Percentiles rank a stretch among this genome's conserved stretches.
Evolutionary conservation across 1,284 basidiomycete genomes (phyloP).

Genomic region (Cutaneotrichosporon cavernicola): DNA sequence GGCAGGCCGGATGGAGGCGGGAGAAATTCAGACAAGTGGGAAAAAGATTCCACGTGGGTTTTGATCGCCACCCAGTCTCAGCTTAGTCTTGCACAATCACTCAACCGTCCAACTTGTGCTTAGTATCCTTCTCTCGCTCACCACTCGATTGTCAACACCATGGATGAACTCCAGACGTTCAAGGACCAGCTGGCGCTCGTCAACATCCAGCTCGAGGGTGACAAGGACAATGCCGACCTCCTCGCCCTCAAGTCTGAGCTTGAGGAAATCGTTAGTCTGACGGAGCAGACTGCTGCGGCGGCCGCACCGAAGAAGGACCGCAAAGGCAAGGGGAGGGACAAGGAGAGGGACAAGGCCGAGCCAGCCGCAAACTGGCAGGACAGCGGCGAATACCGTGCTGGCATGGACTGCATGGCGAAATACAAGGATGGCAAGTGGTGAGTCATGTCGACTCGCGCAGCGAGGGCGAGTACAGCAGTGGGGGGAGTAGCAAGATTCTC

Average conservation of each 20-base stretch:
- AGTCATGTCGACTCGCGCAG: slow-evolving; percentile 20
- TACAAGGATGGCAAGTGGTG: slow-evolving; percentile 80
- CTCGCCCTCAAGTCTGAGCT: slow-evolving; percentile 73
- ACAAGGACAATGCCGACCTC: slow-evolving; percentile 76
- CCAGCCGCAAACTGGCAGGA: slow-evolving; percentile 38
- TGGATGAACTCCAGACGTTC: slow-evolving; percentile 73
- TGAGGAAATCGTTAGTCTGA: slow-evolving; percentile 83
- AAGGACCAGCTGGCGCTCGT: slow-evolving; percentile 84
- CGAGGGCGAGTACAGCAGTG: too few relatives aligned
- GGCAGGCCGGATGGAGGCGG: background rate
- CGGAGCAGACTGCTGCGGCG: slow-evolving; percentile 64
- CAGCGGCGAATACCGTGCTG: slow-evolving; percentile 59
- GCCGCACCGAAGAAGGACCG: slow-evolving; percentile 20
- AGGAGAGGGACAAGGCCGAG: slow-evolving; percentile 20
- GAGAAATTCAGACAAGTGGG: background rate
- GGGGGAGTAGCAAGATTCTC: too few relatives aligned
- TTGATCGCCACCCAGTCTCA: background rate
- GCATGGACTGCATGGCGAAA: slow-evolving; percentile 88
- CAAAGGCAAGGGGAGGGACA: slow-evolving; percentile 17
- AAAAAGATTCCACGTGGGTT: slow-evolving; percentile 5
- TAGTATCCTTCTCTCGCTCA: background rate
- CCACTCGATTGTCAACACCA: slow-evolving; percentile 12
- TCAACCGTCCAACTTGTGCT: background rate
- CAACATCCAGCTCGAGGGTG: slow-evolving; percentile 74
- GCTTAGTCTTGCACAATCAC: too few relatives aligned